These are phyloP conservation scores for Ajuga chamaepitys DNA, from an alignment of 257 asterid species.

Conservation along the genomic window DNA sequence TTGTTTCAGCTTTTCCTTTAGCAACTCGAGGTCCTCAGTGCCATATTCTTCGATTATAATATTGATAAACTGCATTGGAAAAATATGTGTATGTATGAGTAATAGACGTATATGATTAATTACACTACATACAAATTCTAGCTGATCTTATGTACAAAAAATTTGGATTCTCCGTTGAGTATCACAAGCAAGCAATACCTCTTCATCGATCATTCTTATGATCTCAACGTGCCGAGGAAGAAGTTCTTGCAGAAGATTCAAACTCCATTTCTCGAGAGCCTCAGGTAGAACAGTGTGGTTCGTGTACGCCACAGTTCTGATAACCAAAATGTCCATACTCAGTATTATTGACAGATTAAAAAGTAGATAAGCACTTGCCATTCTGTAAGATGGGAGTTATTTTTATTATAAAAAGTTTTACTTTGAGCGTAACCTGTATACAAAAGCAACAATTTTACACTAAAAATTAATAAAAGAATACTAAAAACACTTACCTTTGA, in stretches of 20 bases:
- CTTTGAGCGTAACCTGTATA: background rate
- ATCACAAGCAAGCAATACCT: constrained; percentile 27
- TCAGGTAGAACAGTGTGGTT: constrained; percentile 72
- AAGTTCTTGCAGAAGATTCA: constrained; percentile 38
- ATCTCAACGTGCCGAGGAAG: constrained; percentile 67
- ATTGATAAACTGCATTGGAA: constrained; percentile 34
- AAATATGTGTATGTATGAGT: background rate
- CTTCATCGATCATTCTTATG: constrained; percentile 48
- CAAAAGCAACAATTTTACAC: background rate
- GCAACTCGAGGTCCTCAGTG: constrained; percentile 34
- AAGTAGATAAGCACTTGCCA: no score
- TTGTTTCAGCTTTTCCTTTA: constrained; percentile 35
- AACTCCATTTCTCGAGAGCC: constrained; percentile 67
- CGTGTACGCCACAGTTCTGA: constrained; percentile 59
- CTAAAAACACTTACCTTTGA: constrained; percentile 25
- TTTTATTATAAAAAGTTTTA: no score
- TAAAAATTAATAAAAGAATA: background rate
- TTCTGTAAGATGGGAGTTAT: no score
- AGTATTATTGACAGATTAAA: background rate
- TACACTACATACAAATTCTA: background rate
- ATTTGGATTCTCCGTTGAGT: background rate
- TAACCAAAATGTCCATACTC: background rate
- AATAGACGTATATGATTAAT: background rate
- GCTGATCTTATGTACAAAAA: background rate
- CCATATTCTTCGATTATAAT: constrained; percentile 45